phyloP scores from a whole-genome alignment of 192 early-diverging fungal species.

The Podila minutissima region DNA sequence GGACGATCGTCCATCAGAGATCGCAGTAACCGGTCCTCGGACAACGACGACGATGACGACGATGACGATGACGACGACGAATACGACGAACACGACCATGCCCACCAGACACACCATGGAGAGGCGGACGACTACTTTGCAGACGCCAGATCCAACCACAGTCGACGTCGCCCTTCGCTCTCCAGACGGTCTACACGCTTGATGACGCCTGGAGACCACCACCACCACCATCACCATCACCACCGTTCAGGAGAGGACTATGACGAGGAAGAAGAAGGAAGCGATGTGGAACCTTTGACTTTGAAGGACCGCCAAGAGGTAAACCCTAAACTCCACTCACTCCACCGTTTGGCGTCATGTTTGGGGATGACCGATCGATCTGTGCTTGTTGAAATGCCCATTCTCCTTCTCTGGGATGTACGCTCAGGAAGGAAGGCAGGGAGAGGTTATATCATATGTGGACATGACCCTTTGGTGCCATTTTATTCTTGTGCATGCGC shows the following conservation, averaged over 20 bases:
- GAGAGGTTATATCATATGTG: not conserved
- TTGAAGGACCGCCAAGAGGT: slow-evolving; percentile 51
- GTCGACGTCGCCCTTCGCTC: slow-evolving; percentile 5
- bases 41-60: not conserved
- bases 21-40: slow-evolving; percentile 9
- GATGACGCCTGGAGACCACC: slow-evolving; percentile 8
- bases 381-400: too few species aligned
- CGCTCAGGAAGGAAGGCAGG: not conserved
- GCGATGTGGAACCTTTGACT: slow-evolving; percentile 35
- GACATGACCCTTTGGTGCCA: not conserved
- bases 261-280: slow-evolving; percentile 12
- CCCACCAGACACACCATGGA: not conserved
- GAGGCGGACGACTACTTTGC: slow-evolving; percentile 34
- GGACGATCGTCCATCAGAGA: slow-evolving; percentile 39
- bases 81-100: slow-evolving; percentile 23
- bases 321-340: slow-evolving; percentile 1
- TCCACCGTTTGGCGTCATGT: not conserved
- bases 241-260: slow-evolving; percentile 9
- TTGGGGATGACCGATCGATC: too few species aligned
- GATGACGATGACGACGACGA: slow-evolving; percentile 13
- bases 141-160: slow-evolving; percentile 15
- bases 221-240: slow-evolving; percentile 6
- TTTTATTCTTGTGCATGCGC: not conserved
- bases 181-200: slow-evolving; percentile 6
- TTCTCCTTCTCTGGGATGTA: slow-evolving; percentile 1